phyloP scores from a whole-genome alignment of 495 filamentous ascomycete species.

The Podospora tetraspora region DNA sequence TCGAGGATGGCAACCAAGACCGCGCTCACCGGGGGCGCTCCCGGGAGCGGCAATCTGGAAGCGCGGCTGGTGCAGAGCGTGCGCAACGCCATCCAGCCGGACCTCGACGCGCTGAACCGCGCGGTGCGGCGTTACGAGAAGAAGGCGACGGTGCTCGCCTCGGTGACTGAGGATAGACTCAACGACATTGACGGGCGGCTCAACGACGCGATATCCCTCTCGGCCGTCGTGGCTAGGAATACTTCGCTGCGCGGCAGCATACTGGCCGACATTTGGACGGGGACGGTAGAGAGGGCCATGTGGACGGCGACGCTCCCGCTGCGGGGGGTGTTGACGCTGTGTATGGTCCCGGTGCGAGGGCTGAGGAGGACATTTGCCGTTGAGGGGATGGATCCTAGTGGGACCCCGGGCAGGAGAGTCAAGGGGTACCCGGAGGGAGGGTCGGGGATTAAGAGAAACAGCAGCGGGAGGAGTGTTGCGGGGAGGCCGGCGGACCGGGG shows the following conservation, averaged over 20 bases:
- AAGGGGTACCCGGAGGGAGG: not conserved
- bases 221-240: constrained; percentile 65
- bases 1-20: not conserved
- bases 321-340: not conserved
- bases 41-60: constrained; percentile 20
- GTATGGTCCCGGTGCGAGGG: not conserved
- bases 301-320: constrained; percentile 28
- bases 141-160: constrained; percentile 62
- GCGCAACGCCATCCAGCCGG: constrained; percentile 62
- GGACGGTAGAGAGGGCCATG: constrained; percentile 18
- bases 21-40: not conserved
- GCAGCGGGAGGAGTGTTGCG: not conserved
- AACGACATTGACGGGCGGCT: constrained; percentile 62
- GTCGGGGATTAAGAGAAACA: not conserved
- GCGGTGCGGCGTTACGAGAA: constrained; percentile 95
- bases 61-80: constrained; percentile 53
- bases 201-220: constrained; percentile 71
- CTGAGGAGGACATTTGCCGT: not conserved
- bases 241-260: constrained; percentile 12
- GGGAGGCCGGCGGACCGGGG: not conserved
- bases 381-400: not conserved
- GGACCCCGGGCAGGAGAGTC: not conserved
- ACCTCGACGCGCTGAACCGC: constrained; percentile 83
- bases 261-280: constrained; percentile 4
- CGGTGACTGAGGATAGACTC: constrained; percentile 72